Conservation (phyloP, 2,329 filamentous ascomycete genomes). For the Myotisia sp. region DNA sequence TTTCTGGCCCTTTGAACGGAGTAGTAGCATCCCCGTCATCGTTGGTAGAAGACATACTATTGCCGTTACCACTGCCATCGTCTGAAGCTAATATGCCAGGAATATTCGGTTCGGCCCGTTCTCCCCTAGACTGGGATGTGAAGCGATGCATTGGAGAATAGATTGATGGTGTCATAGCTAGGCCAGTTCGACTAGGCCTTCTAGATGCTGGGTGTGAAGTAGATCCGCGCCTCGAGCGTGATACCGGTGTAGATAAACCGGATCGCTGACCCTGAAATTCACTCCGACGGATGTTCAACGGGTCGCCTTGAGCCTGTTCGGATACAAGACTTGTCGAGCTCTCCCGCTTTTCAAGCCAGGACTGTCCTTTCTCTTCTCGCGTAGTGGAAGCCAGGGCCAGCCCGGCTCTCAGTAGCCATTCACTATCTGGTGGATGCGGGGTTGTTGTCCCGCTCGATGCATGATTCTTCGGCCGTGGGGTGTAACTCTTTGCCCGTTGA, state of each 20-base stretch:
- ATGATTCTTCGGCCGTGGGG: conserved; percentile 5
- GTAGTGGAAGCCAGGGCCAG: conserved; percentile 43
- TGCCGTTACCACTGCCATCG: conserved; percentile 11
- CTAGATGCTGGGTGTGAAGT: conserved; percentile 22
- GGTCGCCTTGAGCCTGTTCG: conserved; percentile 19
- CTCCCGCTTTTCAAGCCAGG: conserved; percentile 44
- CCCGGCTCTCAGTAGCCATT: conserved; percentile 47
- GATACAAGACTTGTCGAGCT: conserved; percentile 41
- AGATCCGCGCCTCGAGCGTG: conserved; percentile 20
- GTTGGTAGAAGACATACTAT: conserved; percentile 1
- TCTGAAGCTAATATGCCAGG: conserved; percentile 19
- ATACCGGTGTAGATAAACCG: conserved; percentile 23
- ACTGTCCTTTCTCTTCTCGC: conserved; percentile 48
- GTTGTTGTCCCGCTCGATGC: conserved; percentile 9
- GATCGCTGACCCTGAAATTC: conserved; percentile 21
- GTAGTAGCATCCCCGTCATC: background rate
- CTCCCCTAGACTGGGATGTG: conserved; percentile 1
- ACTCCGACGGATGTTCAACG: conserved; percentile 14
- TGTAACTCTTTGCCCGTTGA: conserved; percentile 8
- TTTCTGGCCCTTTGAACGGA: conserved; percentile 7
- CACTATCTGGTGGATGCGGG: conserved; percentile 27
- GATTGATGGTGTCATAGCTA: conserved; percentile 23
- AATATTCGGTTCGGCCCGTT: conserved; percentile 9
- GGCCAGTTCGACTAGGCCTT: conserved; percentile 21
- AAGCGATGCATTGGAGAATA: conserved; percentile 12